Percentiles rank a stretch among this genome's conserved stretches.
Evolutionary conservation across 1,139 yeast species (phyloP).

Genomic region (Zhuliangozyma parablackwelliae): DNA sequence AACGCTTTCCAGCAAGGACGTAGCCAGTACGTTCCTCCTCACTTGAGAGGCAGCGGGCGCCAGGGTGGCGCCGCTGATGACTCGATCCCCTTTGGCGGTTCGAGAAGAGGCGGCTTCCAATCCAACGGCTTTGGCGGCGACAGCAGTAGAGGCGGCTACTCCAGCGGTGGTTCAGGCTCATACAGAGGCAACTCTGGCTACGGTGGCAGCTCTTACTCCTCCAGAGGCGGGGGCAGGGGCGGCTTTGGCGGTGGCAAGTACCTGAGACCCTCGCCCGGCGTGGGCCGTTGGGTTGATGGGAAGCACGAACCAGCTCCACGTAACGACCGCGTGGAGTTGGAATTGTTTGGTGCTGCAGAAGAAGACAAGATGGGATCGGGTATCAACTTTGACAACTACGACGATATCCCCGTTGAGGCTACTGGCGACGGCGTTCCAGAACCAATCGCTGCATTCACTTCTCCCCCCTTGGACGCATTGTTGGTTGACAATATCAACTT

Average conservation of each 20-base stretch:
- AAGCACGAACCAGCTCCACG: conserved; percentile 79
- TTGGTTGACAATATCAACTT: conserved; percentile 81
- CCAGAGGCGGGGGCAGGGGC: conserved; percentile 16
- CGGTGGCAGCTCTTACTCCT: conserved; percentile 17
- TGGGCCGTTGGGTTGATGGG: conserved; percentile 83
- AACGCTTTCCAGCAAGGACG: conserved; percentile 10
- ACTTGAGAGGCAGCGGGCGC: conserved; percentile 42
- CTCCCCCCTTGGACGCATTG: conserved; percentile 88
- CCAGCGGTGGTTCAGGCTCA: conserved; percentile 14
- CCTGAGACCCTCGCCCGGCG: conserved; percentile 32
- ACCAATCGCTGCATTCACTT: conserved; percentile 79
- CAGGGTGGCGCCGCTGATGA: neutral
- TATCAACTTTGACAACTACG: conserved; percentile 96
- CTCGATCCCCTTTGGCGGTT: conserved; percentile 10
- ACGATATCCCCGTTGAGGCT: conserved; percentile 97
- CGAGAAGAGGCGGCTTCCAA: conserved; percentile 11
- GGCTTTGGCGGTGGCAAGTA: conserved; percentile 24
- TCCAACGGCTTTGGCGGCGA: conserved; percentile 18
- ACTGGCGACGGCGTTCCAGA: conserved; percentile 95
- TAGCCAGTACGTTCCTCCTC: conserved; percentile 65
- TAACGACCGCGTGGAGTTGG: conserved; percentile 68
- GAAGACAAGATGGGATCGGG: conserved; percentile 87
- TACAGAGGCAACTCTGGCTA: conserved; percentile 15
- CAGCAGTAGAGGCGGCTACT: conserved; percentile 24
- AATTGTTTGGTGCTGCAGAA: conserved; percentile 83